A percentile compares a stretch with the other conserved stretches of the same genome.
Conservation (phyloP, 2,329 filamentous ascomycete genomes). For the Mariannaea elegans region DNA sequence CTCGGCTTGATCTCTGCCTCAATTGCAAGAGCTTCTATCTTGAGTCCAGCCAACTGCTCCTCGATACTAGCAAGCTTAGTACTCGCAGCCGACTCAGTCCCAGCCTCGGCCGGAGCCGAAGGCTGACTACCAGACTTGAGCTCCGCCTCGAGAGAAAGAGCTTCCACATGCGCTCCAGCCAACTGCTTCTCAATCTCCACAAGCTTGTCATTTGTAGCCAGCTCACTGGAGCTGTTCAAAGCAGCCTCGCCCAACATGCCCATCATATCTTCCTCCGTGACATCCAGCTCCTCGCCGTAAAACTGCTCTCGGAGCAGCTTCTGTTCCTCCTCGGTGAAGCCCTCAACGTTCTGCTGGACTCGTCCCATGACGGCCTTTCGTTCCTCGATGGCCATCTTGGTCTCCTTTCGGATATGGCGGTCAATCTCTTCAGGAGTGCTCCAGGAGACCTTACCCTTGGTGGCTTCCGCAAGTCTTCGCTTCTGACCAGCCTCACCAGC, state of each 20-base stretch:
- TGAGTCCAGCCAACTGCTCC: slow-evolving; percentile 31
- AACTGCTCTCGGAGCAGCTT: slow-evolving; percentile 43
- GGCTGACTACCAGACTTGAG: background rate
- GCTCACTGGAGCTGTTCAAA: slow-evolving; percentile 21
- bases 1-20: slow-evolving; percentile 34
- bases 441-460: slow-evolving; percentile 71
- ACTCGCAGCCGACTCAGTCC: background rate
- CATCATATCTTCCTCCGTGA: slow-evolving; percentile 50
- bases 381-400: slow-evolving; percentile 41
- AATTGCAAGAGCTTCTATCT: slow-evolving; percentile 29
- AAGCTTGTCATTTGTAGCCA: background rate
- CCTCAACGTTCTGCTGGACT: slow-evolving; percentile 46
- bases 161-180: slow-evolving; percentile 7
- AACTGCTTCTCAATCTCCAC: slow-evolving; percentile 20
- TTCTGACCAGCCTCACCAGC: slow-evolving; percentile 82
- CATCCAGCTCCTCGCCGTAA: slow-evolving; percentile 38
- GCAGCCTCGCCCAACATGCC: slow-evolving; percentile 42
- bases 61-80: slow-evolving; percentile 31
- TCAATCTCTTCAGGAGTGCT: slow-evolving; percentile 55
- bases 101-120: background rate
- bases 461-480: slow-evolving; percentile 70
- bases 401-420: slow-evolving; percentile 49
- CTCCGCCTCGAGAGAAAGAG: slow-evolving; percentile 17
- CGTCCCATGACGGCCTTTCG: slow-evolving; percentile 49
- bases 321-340: slow-evolving; percentile 51